Evolutionary conservation across 306 rosid species (phyloP), one percentile per base, ranked within the genome.

Genomic region (Medicago lupulina): DNA sequence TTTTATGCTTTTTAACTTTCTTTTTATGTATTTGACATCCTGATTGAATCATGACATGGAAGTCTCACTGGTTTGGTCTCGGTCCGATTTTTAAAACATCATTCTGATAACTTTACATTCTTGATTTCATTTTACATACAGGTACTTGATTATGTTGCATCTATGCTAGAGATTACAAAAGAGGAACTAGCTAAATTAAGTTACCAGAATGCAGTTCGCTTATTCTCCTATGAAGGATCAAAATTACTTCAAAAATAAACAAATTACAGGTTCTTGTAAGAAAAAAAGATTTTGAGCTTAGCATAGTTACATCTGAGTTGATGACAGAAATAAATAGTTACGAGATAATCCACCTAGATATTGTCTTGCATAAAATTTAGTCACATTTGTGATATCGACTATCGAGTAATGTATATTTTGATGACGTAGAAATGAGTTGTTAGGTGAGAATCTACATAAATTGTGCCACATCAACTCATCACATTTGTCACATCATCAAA

Each of bases 91-190:
- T 14, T 15, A 49, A 47, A 47, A 47, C 17, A 47, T 47, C 8
- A 12, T 74, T 62, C 40, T 43, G 39, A 41, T 40, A 41, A 21
- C 70, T 76, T 77, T 21, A 71, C 36, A 44, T 23, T 16, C 19
- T 65, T 57, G 8, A 39, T 47, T 72, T 66, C 61, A 57, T 61
- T 65, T 14, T 14, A 55, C 60, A 77, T 70, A 28, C 81, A 85
- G 88, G 88, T 85, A 51, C 88, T 85, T 67, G 71, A 76, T 59
- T 85, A 81, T 25, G 85, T 85, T 78, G 85, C 88, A 75, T 81
- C 77, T 38, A 66, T 81, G 85, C 81, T 76, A 36, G 81, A 64
- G 51, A 55, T 76, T 55, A 31, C 81, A n/a, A 71, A 76, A 44
- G 81, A 81, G 78, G 81, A 81, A 57, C 81, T 81, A 34, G 85